phyloP scores from a whole-genome alignment of 495 filamentous ascomycete genomes.

The Amphirosellinia nigrospora region DNA sequence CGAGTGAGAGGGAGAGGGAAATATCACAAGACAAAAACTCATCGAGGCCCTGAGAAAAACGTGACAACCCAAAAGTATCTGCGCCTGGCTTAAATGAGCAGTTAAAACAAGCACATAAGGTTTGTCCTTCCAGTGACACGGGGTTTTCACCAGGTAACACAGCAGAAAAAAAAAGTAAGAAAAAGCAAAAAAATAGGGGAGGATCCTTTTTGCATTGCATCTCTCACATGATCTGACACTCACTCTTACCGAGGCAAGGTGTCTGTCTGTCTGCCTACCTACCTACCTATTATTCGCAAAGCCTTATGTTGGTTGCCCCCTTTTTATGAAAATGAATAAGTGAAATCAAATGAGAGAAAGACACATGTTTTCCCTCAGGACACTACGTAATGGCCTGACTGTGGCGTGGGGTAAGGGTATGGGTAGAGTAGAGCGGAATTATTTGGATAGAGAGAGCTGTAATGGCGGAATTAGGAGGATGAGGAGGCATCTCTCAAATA shows the following conservation, averaged over 20 bases:
- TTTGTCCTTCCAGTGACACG: no score
- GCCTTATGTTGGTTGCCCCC: not conserved
- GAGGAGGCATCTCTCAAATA: not conserved
- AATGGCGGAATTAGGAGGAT: no score
- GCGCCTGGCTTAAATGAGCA: not conserved
- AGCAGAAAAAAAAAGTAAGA: not conserved
- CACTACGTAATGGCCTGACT: slow-evolving; percentile 2
- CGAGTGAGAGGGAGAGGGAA: no score
- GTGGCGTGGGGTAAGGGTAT: slow-evolving; percentile 1
- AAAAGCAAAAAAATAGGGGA: no score
- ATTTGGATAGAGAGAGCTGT: not conserved
- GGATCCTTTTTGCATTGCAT: slow-evolving; percentile 1
- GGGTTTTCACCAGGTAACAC: slow-evolving; percentile 1
- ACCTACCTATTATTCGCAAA: no score
- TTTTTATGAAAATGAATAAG: slow-evolving; percentile 2
- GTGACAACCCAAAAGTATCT: not conserved
- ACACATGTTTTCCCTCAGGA: not conserved
- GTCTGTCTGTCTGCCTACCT: no score
- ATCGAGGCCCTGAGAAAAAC: not conserved
- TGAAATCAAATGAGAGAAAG: not conserved
- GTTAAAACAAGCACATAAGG: no score
- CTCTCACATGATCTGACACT: slow-evolving; percentile 18
- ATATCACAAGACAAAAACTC: no score
- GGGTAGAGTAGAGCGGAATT: not conserved
- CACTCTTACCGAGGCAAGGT: no score